Evolutionary conservation across 1,284 basidiomycete genomes (phyloP).

Genomic region (Microstroma glucosiphilum): DNA sequence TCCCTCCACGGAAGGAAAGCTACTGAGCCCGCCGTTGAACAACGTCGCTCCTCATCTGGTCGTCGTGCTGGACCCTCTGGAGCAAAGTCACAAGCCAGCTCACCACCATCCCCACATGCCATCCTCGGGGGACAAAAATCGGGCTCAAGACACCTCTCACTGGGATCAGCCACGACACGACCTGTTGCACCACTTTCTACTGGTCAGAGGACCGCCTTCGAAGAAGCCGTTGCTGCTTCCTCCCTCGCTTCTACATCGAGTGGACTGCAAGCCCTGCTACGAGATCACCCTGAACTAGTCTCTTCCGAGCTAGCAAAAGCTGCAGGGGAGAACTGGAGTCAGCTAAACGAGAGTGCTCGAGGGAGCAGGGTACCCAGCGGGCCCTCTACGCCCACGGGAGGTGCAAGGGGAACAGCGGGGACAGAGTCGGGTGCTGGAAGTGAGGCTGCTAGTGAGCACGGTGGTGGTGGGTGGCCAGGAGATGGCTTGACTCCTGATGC

Average conservation of each 20-base stretch:
- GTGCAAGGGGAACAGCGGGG: background rate
- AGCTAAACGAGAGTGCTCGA: constrained; percentile 9
- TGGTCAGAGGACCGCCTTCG: constrained; percentile 31
- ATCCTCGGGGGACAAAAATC: no score
- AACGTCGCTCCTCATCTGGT: no score
- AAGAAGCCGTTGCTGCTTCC: constrained; percentile 36
- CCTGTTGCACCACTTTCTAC: constrained; percentile 26
- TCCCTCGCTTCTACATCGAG: constrained; percentile 35
- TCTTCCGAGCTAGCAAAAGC: constrained; percentile 37
- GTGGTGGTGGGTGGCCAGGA: no score
- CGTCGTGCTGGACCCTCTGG: no score
- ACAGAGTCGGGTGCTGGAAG: background rate
- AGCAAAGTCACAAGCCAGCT: no score
- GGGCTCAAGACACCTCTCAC: constrained; percentile 9
- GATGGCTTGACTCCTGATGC: no score
- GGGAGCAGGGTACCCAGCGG: constrained; percentile 10
- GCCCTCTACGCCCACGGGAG: constrained; percentile 11
- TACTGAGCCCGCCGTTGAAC: no score
- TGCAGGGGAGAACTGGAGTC: constrained; percentile 26
- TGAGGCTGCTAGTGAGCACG: no score
- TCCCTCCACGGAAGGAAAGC: no score
- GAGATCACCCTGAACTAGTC: constrained; percentile 49
- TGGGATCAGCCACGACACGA: constrained; percentile 26
- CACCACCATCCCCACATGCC: no score
- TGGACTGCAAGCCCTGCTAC: constrained; percentile 44